Evolutionary conservation across 139 green algal genomes (phyloP).

Genomic region (Coccomyxa sp.): DNA sequence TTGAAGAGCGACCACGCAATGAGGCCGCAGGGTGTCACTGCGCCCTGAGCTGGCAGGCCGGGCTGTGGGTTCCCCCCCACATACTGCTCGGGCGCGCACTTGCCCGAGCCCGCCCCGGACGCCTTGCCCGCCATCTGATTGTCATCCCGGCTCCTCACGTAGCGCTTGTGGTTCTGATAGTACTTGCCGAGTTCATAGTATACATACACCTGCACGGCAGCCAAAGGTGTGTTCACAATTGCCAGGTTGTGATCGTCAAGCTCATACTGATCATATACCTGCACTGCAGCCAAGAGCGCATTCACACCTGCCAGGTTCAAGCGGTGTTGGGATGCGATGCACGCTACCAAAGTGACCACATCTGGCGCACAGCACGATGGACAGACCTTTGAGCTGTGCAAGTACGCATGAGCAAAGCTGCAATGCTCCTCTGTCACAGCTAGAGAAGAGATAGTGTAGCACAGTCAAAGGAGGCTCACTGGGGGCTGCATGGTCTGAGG

Average conservation of each 20-base stretch:
- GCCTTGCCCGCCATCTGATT: conserved; percentile 59
- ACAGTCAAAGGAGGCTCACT: too few relatives aligned
- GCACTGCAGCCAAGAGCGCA: not conserved
- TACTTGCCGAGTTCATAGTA: conserved; percentile 88
- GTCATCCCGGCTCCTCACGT: conserved; percentile 75
- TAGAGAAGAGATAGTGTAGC: too few relatives aligned
- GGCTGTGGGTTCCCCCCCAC: conserved; percentile 17
- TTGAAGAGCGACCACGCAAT: conserved; percentile 94
- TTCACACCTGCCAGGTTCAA: too few relatives aligned
- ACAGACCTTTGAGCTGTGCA: too few relatives aligned
- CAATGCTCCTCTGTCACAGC: too few relatives aligned
- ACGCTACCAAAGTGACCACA: too few relatives aligned
- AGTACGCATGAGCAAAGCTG: too few relatives aligned
- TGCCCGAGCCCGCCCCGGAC: conserved; percentile 3
- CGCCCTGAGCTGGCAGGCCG: conserved; percentile 16
- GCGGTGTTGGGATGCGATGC: too few relatives aligned
- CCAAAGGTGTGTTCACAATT: too few relatives aligned
- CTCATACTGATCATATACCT: conserved; percentile 92
- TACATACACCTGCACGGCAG: conserved; percentile 71
- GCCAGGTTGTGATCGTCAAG: conserved; percentile 84
- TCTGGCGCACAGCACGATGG: not conserved
- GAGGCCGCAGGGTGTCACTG: conserved; percentile 91
- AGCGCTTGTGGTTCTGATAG: conserved; percentile 93
- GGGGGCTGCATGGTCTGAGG: too few relatives aligned
- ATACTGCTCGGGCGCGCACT: conserved; percentile 58